Evolutionary conservation across 768 basidiomycete genomes (phyloP).

Genomic region (Phanerodontia chrysosporium): DNA sequence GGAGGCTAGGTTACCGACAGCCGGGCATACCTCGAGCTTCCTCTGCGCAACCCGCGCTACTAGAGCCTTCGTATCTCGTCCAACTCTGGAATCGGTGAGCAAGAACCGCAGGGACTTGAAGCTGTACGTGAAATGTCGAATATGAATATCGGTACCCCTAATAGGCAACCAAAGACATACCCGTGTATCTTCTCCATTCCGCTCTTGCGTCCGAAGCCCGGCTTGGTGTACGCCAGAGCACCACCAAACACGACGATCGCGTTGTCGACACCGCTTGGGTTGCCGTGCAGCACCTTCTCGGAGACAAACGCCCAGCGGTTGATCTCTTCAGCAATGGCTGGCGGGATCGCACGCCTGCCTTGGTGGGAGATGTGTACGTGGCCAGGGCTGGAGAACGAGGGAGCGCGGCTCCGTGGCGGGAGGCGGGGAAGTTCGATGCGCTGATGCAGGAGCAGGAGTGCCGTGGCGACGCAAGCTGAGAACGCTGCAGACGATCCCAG

Average conservation of each 20-base stretch:
- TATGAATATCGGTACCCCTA: background rate
- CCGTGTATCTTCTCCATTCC: slow-evolving; percentile 86
- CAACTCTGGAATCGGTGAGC: slow-evolving; percentile 88
- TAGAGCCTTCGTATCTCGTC: slow-evolving; percentile 90
- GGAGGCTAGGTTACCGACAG: background rate
- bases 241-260: slow-evolving; percentile 91
- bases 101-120: slow-evolving; percentile 90
- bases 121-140: slow-evolving; percentile 34
- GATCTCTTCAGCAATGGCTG: slow-evolving; percentile 66
- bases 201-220: slow-evolving; percentile 60
- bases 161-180: slow-evolving; percentile 39
- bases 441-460: slow-evolving; percentile 71
- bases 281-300: slow-evolving; percentile 96
- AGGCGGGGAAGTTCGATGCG: slow-evolving; percentile 58
- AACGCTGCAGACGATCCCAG: slow-evolving; percentile 96
- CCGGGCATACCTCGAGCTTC: slow-evolving; percentile 50
- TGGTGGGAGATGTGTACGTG: slow-evolving; percentile 62
- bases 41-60: slow-evolving; percentile 84
- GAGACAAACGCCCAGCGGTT: slow-evolving; percentile 93
- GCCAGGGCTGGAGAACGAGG: slow-evolving; percentile 33
- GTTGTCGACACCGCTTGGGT: slow-evolving; percentile 96
- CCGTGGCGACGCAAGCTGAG: slow-evolving; percentile 80
- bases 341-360: slow-evolving; percentile 62
- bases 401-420: slow-evolving; percentile 39
- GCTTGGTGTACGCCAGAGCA: slow-evolving; percentile 82